Percentiles rank a stretch among this genome's conserved stretches.
These are phyloP conservation scores for Coemansia sp. DNA, from an alignment of 192 early-diverging fungal genomes.

Conservation along the genomic window DNA sequence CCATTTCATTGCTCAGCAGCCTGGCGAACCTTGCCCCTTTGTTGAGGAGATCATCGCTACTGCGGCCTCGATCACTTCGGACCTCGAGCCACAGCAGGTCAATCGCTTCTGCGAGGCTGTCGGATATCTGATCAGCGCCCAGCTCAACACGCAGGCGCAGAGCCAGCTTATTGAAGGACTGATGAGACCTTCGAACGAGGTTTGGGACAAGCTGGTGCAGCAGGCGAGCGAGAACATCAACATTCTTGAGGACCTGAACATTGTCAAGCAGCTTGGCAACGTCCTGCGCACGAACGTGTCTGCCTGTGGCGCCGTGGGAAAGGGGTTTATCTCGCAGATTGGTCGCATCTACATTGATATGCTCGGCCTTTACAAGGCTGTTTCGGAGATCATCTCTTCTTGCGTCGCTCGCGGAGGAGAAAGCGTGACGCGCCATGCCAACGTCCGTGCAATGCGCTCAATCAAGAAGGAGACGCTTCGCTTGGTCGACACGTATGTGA, in stretches of 20 bases:
- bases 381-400: conserved; percentile 80
- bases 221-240: conserved; percentile 74
- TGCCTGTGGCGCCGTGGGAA: conserved; percentile 84
- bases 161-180: conserved; percentile 80
- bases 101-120: conserved; percentile 99
- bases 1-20: conserved; percentile 93
- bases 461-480: conserved; percentile 96
- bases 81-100: conserved; percentile 88
- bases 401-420: conserved; percentile 72
- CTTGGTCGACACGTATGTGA: conserved; percentile 91
- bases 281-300: conserved; percentile 96
- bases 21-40: conserved; percentile 83
- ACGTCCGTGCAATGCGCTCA: conserved; percentile 85
- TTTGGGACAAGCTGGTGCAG: conserved; percentile 83
- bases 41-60: conserved; percentile 93
- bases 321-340: conserved; percentile 86
- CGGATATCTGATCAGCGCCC: conserved; percentile 96
- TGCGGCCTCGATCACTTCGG: conserved; percentile 81
- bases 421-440: conserved; percentile 90
- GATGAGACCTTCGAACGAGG: conserved; percentile 87
- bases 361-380: conserved; percentile 87
- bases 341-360: conserved; percentile 88
- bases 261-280: conserved; percentile 86
- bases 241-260: conserved; percentile 73
- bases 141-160: conserved; percentile 74